Evolutionary conservation across 2,329 filamentous ascomycete species (phyloP).

Genomic region (Boeremia lycopersici): DNA sequence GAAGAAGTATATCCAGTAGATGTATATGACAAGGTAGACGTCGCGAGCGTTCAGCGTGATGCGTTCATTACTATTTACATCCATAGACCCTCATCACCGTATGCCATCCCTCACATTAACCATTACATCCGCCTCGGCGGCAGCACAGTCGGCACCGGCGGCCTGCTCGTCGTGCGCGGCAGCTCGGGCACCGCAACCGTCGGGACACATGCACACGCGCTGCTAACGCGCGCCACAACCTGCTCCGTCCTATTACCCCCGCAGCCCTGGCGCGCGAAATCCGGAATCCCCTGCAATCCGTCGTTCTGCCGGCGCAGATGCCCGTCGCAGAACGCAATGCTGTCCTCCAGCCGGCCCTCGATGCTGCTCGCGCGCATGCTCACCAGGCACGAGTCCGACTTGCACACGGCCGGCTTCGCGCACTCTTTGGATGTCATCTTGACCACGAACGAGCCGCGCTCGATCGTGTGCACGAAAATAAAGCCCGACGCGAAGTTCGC

Average conservation of each 20-base stretch:
- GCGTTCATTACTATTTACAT: not conserved
- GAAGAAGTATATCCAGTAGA: conserved; percentile 56
- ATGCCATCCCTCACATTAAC: not conserved
- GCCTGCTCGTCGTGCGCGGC: conserved; percentile 30
- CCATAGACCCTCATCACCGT: not conserved
- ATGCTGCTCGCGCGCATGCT: conserved; percentile 29
- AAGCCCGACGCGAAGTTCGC: conserved; percentile 41
- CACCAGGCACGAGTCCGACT: conserved; percentile 24
- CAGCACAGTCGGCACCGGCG: conserved; percentile 33
- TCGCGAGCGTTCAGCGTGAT: too few species aligned
- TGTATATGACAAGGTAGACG: too few species aligned
- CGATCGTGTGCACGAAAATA: conserved; percentile 46
- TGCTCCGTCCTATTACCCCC: conserved; percentile 12
- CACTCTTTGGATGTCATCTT: conserved; percentile 36
- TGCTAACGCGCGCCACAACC: conserved; percentile 30
- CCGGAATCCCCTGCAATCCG: conserved; percentile 21
- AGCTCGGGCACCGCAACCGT: conserved; percentile 30
- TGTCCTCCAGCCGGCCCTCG: conserved; percentile 23
- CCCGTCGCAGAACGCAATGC: conserved; percentile 26
- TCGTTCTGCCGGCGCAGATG: conserved; percentile 25
- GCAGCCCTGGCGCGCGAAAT: conserved; percentile 26
- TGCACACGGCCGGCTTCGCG: conserved; percentile 29
- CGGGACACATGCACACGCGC: conserved; percentile 33
- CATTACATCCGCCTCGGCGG: conserved; percentile 19
- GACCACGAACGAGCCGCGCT: conserved; percentile 42